A percentile compares a stretch with the other conserved stretches of the same genome.
Conservation (phyloP, 345 rosid genomes). For the Kandelia obovata region DNA sequence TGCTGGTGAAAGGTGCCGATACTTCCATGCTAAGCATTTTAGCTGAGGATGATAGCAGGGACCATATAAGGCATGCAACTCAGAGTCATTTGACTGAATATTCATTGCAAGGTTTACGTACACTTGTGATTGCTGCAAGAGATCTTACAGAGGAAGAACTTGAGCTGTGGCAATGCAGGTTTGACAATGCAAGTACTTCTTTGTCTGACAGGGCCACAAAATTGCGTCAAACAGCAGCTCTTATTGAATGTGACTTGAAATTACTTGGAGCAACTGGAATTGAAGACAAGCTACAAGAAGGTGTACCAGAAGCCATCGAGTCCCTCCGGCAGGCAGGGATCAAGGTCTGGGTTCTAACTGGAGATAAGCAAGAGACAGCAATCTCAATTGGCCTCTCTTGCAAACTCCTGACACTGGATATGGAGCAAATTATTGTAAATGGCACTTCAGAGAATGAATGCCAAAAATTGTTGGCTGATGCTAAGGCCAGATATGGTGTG, state of each 20-base stretch:
- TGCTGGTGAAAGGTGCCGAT: constrained; percentile 81
- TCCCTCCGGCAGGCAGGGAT: constrained; percentile 74
- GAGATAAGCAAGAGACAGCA: constrained; percentile 83
- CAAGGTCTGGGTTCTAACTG: constrained; percentile 80
- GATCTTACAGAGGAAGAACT: constrained; percentile 64
- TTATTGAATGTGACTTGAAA: constrained; percentile 54
- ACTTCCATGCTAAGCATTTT: constrained; percentile 53
- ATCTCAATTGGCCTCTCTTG: constrained; percentile 73
- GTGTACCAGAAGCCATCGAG: constrained; percentile 76
- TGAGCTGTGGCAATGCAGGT: constrained; percentile 60
- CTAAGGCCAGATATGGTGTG: constrained; percentile 49
- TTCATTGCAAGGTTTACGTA: constrained; percentile 62
- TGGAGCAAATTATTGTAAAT: constrained; percentile 66
- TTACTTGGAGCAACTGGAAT: constrained; percentile 71
- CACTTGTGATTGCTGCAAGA: constrained; percentile 65
- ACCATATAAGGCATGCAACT: constrained; percentile 39
- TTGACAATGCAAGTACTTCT: constrained; percentile 72
- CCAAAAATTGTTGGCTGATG: constrained; percentile 57
- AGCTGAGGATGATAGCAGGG: constrained; percentile 30
- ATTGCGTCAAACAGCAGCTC: constrained; percentile 63
- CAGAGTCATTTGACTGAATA: constrained; percentile 54
- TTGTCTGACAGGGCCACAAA: constrained; percentile 58
- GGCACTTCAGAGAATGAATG: constrained; percentile 67
- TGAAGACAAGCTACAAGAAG: constrained; percentile 73
- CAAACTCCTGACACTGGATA: constrained; percentile 59